phyloP scores from a whole-genome alignment of 164 flowering plant genomes.

The Akebia trifoliata region DNA sequence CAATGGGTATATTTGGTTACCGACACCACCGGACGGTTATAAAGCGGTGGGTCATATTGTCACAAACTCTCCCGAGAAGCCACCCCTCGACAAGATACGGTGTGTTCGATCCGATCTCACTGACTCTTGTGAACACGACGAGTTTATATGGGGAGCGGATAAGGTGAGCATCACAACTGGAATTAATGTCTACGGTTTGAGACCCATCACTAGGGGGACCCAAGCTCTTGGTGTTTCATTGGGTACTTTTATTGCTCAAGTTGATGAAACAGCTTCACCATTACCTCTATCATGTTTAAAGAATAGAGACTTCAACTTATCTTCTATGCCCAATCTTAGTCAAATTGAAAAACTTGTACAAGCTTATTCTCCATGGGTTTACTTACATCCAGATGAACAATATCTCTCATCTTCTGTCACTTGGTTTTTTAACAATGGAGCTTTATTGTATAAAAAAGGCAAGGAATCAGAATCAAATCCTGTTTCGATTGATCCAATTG shows the following conservation, averaged over 20 bases:
- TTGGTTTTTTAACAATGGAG: constrained; percentile 81
- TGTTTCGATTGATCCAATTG: constrained; percentile 35
- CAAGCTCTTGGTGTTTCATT: constrained; percentile 41
- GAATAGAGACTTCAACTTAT: constrained; percentile 21
- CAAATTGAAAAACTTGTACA: constrained; percentile 47
- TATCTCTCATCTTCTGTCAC: constrained; percentile 62
- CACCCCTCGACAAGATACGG: constrained; percentile 47
- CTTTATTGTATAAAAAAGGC: constrained; percentile 41
- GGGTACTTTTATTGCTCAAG: constrained; percentile 46
- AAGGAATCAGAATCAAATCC: constrained; percentile 42
- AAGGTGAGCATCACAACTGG: constrained; percentile 16
- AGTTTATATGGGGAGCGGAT: constrained; percentile 45
- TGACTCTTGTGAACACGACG: constrained; percentile 36
- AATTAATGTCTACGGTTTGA: constrained; percentile 29
- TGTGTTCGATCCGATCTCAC: constrained; percentile 65
- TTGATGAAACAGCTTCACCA: constrained; percentile 8
- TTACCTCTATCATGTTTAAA: constrained; percentile 47
- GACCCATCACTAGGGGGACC: constrained; percentile 42
- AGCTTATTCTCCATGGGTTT: constrained; percentile 55
- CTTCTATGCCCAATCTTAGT: constrained; percentile 47
- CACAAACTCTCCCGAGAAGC: constrained; percentile 56
- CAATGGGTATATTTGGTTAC: constrained; percentile 64
- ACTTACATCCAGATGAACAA: constrained; percentile 68
- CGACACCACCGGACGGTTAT: constrained; percentile 62
- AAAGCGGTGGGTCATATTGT: constrained; percentile 51